These are phyloP conservation scores for Lasiosphaeriaceae sp. DNA, from an alignment of 495 filamentous ascomycete species.

Conservation along the genomic window DNA sequence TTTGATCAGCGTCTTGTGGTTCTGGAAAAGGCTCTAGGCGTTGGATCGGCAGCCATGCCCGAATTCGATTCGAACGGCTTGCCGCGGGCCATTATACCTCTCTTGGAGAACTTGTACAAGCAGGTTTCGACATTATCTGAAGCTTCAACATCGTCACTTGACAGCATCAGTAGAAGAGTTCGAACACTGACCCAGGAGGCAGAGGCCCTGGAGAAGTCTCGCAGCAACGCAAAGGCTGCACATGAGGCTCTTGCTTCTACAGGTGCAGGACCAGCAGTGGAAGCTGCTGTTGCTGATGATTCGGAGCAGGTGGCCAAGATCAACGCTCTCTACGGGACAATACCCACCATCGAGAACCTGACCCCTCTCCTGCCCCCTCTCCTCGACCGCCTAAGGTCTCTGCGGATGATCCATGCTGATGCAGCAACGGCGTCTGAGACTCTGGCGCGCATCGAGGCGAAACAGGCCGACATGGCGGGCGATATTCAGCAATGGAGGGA, in stretches of 20 bases:
- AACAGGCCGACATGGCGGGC: conserved; percentile 74
- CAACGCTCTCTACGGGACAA: conserved; percentile 84
- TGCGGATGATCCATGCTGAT: conserved; percentile 80
- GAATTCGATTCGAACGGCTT: conserved; percentile 55
- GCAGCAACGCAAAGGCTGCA: conserved; percentile 65
- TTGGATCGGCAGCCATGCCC: conserved; percentile 63
- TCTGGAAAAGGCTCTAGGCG: conserved; percentile 78
- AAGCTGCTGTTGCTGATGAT: conserved; percentile 33
- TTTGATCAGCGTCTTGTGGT: conserved; percentile 77
- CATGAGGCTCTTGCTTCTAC: conserved; percentile 54
- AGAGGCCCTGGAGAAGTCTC: conserved; percentile 68
- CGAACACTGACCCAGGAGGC: conserved; percentile 74
- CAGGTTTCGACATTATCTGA: conserved; percentile 63
- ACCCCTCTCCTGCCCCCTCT: conserved; percentile 80
- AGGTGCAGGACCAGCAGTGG: conserved; percentile 33
- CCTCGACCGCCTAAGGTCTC: conserved; percentile 77
- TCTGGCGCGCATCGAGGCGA: conserved; percentile 69
- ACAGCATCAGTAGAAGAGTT: conserved; percentile 68
- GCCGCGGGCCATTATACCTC: conserved; percentile 67
- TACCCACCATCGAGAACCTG: conserved; percentile 85
- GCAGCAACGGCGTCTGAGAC: conserved; percentile 81
- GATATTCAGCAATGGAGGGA: conserved; percentile 87
- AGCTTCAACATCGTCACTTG: conserved; percentile 63
- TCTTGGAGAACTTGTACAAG: conserved; percentile 72
- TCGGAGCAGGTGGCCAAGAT: conserved; percentile 78